These are phyloP conservation scores for Dioscorea dumetorum DNA, from an alignment of 106 monocot species.

Conservation along the genomic window DNA sequence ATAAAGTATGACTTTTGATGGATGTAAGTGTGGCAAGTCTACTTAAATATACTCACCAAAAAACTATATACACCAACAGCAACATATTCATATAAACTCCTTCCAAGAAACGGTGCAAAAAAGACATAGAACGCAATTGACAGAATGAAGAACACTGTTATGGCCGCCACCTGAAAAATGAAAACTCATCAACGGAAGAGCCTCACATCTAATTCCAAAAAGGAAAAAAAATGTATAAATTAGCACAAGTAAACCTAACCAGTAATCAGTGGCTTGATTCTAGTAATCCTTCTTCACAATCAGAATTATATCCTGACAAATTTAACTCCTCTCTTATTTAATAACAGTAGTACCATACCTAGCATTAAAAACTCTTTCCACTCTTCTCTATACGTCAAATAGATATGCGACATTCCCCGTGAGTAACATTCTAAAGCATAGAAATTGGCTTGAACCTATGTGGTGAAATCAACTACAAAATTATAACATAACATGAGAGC, in stretches of 20 bases:
- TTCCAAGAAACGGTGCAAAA: constrained; percentile 74
- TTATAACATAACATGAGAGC: no score
- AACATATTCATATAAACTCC: constrained; percentile 38
- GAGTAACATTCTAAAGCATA: no score
- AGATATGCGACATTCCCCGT: no score
- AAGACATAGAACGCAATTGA: constrained; percentile 67
- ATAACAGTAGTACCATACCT: no score
- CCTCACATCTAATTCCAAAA: background rate
- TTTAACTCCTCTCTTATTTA: background rate
- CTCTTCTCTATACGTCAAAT: no score
- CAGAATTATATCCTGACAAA: background rate
- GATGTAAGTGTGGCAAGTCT: no score
- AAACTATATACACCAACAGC: constrained; percentile 49
- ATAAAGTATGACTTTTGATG: background rate
- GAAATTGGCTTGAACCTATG: no score
- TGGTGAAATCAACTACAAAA: no score
- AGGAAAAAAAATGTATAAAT: background rate
- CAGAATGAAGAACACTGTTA: constrained; percentile 67
- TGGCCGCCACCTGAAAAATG: constrained; percentile 56
- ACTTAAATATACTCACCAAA: constrained; percentile 30
- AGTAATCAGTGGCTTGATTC: background rate
- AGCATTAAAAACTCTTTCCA: no score
- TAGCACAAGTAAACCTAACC: no score
- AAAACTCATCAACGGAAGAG: background rate
- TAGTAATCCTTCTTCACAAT: background rate